Percentiles rank a stretch among this genome's conserved stretches.
phyloP scores from a whole-genome alignment of 2,329 filamentous ascomycete species.

The Curvularia hawaiiensis region DNA sequence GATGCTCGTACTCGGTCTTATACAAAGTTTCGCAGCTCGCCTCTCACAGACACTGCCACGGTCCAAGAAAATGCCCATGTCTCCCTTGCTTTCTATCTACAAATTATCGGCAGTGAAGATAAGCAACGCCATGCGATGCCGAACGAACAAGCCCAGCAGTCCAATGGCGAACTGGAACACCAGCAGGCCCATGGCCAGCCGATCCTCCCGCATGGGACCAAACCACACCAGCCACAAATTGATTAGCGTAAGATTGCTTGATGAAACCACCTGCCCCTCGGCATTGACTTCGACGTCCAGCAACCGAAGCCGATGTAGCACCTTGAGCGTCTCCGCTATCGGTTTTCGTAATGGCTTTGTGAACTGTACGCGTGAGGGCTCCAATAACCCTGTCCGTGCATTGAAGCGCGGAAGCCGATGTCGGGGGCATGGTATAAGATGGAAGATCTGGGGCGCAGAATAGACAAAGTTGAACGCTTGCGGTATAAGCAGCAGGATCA shows the following conservation, averaged over 20 bases:
- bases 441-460: slow-evolving; percentile 89
- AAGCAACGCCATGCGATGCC: slow-evolving; percentile 83
- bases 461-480: slow-evolving; percentile 98
- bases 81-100: slow-evolving; percentile 19
- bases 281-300: slow-evolving; percentile 71
- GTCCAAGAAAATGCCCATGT: not conserved
- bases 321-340: slow-evolving; percentile 67
- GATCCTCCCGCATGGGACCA: slow-evolving; percentile 86
- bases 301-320: slow-evolving; percentile 71
- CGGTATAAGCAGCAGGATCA: slow-evolving; percentile 86
- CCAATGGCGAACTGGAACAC: slow-evolving; percentile 78
- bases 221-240: slow-evolving; percentile 98
- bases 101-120: slow-evolving; percentile 89
- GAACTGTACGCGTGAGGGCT: slow-evolving; percentile 81
- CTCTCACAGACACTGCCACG: not conserved
- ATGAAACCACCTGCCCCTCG: slow-evolving; percentile 74
- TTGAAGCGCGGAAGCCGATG: slow-evolving; percentile 93
- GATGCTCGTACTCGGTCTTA: not conserved
- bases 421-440: slow-evolving; percentile 86
- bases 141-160: slow-evolving; percentile 79
- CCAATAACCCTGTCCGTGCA: slow-evolving; percentile 79
- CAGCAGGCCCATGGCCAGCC: slow-evolving; percentile 78
- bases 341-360: slow-evolving; percentile 70
- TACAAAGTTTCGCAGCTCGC: not conserved
- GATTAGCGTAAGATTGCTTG: slow-evolving; percentile 88